Base-by-base conservation (phyloP, 495 filamentous ascomycete genomes). In the Lophiostoma macrostomum region DNA sequence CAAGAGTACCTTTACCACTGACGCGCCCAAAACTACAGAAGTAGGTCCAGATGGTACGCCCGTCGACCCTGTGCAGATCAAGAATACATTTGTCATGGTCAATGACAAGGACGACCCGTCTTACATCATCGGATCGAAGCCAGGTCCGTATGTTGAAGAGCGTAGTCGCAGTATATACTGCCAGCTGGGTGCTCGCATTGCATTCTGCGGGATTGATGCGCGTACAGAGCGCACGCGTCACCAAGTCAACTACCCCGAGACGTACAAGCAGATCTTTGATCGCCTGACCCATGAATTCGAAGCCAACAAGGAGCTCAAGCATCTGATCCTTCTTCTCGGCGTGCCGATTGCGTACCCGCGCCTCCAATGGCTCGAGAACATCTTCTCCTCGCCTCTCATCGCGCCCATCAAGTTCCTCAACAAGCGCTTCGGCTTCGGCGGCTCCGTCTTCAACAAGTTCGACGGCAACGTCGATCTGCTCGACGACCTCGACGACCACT, bases 261-360 rank as follows among this genome's bases (percentile, higher is more conserved):
- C 91, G 2, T 97, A 96, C 61, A 79, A 95, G 20, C 69, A 81
- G 10, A 84, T 96, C 50, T 95, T 95, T 64, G 58, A 73, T 12
- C 84, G 88, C 0, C 62, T 94, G 28, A 70, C 76, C 41, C 59
- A 72, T 22, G 87, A 95, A 59, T 74, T 96, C 18, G 67, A 68
- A 4, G 77, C 78, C 61, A 64, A 77, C 60, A 67, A 83, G 65
- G 61, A 79, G 22, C 85, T 90, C 64, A 86, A 83, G 68, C 91
- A 97, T 58, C 70, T 97, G 34, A 77, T 97, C 32, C 74, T 97
- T 4, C 76, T 97, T 3, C 73, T 97, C 37, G 91, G 91, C 44
- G 88, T 97, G 23, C 91, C 91, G 1, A 95, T 97, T 57, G 90
- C 91, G 5, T 97, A 96, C 65, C 91, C 91, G 5, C 87, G 91